These are phyloP conservation scores for Deinandra increscens DNA, from an alignment of 129 eudicot genomes.

Conservation along the genomic window DNA sequence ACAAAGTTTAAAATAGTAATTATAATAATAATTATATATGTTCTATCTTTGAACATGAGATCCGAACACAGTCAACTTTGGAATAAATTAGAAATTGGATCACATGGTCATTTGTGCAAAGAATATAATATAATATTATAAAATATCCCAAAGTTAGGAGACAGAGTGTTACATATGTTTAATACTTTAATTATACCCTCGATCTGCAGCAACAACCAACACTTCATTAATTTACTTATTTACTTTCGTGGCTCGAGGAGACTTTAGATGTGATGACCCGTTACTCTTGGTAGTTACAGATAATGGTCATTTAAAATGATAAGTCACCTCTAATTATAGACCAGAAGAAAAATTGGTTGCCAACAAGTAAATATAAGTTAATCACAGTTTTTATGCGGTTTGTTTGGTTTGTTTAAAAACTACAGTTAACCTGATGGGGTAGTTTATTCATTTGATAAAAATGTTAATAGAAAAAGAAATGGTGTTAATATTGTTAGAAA, in stretches of 20 bases:
- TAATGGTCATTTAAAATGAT: no score
- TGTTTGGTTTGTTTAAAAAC: no score
- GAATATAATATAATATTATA: slow-evolving; percentile 24
- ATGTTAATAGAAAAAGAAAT: no score
- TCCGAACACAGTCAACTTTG: slow-evolving; percentile 27
- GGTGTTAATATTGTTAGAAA: no score
- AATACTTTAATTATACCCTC: neutral
- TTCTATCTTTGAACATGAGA: slow-evolving; percentile 16
- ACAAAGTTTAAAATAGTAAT: slow-evolving; percentile 13
- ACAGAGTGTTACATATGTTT: slow-evolving; percentile 32
- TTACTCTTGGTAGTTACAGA: no score
- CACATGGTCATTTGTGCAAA: slow-evolving; percentile 38
- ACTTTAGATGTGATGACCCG: neutral
- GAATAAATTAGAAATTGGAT: slow-evolving; percentile 27
- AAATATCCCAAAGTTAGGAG: slow-evolving; percentile 29
- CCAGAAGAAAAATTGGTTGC: no score
- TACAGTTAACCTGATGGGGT: no score
- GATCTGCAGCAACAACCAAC: slow-evolving; percentile 2
- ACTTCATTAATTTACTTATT: neutral
- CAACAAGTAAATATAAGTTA: no score
- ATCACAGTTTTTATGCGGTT: no score
- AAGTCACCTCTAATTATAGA: no score
- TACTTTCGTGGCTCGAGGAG: slow-evolving; percentile 24
- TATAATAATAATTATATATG: slow-evolving; percentile 27
- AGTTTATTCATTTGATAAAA: no score